Evolutionary conservation across 208 protist species (phyloP), one percentile per base, ranked within the genome.

Genomic region (Angomonas deanei): DNA sequence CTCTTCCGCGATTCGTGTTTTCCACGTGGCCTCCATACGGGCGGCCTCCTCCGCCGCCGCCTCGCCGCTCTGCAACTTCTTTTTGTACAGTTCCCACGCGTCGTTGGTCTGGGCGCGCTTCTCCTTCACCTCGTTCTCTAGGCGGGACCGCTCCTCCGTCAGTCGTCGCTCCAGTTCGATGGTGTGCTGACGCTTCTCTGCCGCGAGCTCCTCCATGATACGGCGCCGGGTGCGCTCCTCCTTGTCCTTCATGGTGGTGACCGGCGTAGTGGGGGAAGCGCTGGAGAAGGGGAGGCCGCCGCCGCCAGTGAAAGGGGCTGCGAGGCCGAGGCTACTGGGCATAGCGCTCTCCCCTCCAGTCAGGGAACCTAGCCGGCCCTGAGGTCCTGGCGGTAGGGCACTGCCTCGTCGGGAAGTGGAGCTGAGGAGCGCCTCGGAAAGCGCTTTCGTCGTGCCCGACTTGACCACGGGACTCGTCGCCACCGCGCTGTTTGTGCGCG

Each of bases 141-240:
- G 38, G 19, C 68, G 47, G 34, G 55, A 39, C 47, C 46, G 8
- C 63, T 76, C 61, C 28, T 72, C 72, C 21, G 49, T 66, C 24
- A 73, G 13, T 26, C 69, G 21, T 17, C 63, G 66, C 23, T 86
- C 82, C 31, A 75, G 71, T 19, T 77, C 70, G 21, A 82, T 56
- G 42, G 60, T 52, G 57, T 79, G 64, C 1, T 59, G 34, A 10
- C 77, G 78, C 24, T 69, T 71, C 36, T 77, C 64, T 3, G 68
- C 34, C 15, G 74, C 82, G 46, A 74, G 84, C 48, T 82, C 74
- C 53, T 84, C 77, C 60, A 83, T 77, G 27, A 89, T 61, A 10
- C 77, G 73, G 39, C 78, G 75, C 13, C 77, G 66, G 26, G 88
- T 70, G 36, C 42, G 50, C 19, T 69, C 75, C 73, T 92, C 86